Percentiles rank a stretch among this genome's conserved stretches.
Evolutionary conservation across 1,284 basidiomycete species (phyloP).

Genomic region (Wolfiporia cocos): DNA sequence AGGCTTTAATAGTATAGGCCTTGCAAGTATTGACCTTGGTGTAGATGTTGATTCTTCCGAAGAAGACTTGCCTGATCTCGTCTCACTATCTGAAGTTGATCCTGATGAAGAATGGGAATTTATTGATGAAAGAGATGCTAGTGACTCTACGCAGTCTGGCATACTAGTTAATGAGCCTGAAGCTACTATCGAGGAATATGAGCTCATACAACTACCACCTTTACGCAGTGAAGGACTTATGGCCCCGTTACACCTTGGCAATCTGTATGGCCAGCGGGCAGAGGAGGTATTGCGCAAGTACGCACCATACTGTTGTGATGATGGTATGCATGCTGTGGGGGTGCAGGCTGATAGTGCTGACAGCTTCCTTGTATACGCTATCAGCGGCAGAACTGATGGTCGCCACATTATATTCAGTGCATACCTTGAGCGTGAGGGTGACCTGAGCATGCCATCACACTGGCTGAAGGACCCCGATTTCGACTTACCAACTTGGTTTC

Average conservation of each 20-base stretch:
- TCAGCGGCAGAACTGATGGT: not conserved
- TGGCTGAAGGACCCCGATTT: slow-evolving; percentile 1
- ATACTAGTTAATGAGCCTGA: not conserved
- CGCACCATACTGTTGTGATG: slow-evolving; percentile 3
- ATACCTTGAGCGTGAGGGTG: not conserved
- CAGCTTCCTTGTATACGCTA: not conserved
- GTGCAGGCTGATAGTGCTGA: not conserved
- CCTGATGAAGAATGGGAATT: not conserved
- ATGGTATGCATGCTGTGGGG: not conserved
- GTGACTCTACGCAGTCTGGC: not conserved
- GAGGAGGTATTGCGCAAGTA: not conserved
- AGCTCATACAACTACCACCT: not conserved
- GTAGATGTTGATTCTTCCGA: not conserved
- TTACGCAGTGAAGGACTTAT: not conserved
- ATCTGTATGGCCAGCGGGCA: not conserved
- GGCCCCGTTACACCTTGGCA: not conserved
- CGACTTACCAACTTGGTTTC: slow-evolving; percentile 4
- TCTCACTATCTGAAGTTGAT: not conserved
- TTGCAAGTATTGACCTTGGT: not conserved
- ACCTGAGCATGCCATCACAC: not conserved
- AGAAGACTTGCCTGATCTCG: not conserved
- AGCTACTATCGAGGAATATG: not conserved
- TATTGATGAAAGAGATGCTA: not conserved
- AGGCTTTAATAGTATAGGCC: not conserved
- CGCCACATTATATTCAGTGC: not conserved